Base-by-base conservation (phyloP, 2,329 filamentous ascomycete genomes). In the Thielaviopsis euricoi region DNA sequence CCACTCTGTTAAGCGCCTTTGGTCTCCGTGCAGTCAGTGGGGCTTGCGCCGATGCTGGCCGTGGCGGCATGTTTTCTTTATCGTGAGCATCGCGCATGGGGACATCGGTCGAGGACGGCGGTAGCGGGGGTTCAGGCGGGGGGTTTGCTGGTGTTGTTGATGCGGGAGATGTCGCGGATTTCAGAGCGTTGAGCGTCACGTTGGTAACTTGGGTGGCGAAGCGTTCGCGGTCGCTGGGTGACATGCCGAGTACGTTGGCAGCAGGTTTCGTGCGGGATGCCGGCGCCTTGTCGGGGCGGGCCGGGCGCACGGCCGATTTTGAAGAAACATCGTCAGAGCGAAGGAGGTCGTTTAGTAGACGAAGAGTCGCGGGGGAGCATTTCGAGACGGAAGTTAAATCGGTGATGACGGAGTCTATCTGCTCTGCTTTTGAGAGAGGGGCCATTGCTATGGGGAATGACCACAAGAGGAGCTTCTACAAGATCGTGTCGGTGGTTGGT, bases 121-220 rank as follows among this genome's bases (percentile, higher is more conserved):
- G 43, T 3, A 9, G 43, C 43, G 43, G 43, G 17, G 19, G 43
- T 6, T 48, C 21, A 17, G 56, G 21, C 21, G n/a, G 37, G 19
- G 56, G 43, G 6, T 56, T 48, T 49, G 50, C 4, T 9, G 56
- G n/a, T 29, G 56, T 53, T 5, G 59, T 37, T 49, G 50, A 3
- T 4, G 50, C n/a, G 5, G 21, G 56, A 13, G 59, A 48, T 3
- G 59, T 55, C 19, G 81, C 81, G 58, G 86, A 82, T n/a, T 77
- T 76, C 3, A 91, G 74, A 10, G 78, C 75, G 65, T 86, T 89
- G 46, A 90, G 73, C 1, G 82, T 76, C 6, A 74, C 73, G 66
- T 90, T 91, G 64, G 89, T 80, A 40, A 88, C 74, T 61, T 89
- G 80, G 0, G 86, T 88, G 13, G 86, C 86, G 40, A 90, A 71